Evolutionary conservation across 305 asterid genomes (phyloP).

Genomic region (Plantago coronopus): DNA sequence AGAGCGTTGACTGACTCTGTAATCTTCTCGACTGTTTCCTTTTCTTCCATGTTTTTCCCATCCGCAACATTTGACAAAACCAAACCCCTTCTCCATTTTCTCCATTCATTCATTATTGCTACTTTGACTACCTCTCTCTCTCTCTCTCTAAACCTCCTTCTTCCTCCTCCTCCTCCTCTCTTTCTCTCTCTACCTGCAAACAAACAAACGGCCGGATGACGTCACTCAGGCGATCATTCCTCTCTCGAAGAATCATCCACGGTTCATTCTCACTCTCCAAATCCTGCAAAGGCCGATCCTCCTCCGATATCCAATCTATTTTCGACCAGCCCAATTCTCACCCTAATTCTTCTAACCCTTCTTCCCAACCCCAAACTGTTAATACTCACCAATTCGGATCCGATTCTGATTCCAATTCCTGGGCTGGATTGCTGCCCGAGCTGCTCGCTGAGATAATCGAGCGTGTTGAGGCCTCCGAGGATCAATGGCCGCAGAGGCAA

Average conservation of each 20-base stretch:
- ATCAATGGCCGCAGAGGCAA: slow-evolving; percentile 77
- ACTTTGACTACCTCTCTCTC: neutral
- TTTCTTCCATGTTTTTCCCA: no score
- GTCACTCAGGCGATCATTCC: slow-evolving; percentile 66
- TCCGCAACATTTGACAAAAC: no score
- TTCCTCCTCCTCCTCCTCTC: neutral
- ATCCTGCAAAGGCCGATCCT: slow-evolving; percentile 42
- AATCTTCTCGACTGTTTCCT: no score
- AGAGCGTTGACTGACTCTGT: no score
- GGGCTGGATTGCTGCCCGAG: slow-evolving; percentile 89
- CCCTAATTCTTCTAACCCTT: neutral
- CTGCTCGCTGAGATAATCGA: slow-evolving; percentile 62
- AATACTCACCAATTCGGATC: neutral
- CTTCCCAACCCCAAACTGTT: slow-evolving; percentile 9
- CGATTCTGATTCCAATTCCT: slow-evolving; percentile 39
- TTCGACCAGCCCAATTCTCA: neutral
- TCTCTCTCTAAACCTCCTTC: neutral
- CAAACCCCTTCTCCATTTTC: no score
- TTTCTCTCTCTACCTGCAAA: neutral
- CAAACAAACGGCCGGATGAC: slow-evolving; percentile 16
- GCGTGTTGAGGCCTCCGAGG: slow-evolving; percentile 73
- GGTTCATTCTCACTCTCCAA: slow-evolving; percentile 60
- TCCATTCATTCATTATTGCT: no score
- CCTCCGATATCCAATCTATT: slow-evolving; percentile 24
- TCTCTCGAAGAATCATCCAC: slow-evolving; percentile 62